Conservation (phyloP, 2,329 filamentous ascomycete species). For the Teratosphaeriaceae sp. region DNA sequence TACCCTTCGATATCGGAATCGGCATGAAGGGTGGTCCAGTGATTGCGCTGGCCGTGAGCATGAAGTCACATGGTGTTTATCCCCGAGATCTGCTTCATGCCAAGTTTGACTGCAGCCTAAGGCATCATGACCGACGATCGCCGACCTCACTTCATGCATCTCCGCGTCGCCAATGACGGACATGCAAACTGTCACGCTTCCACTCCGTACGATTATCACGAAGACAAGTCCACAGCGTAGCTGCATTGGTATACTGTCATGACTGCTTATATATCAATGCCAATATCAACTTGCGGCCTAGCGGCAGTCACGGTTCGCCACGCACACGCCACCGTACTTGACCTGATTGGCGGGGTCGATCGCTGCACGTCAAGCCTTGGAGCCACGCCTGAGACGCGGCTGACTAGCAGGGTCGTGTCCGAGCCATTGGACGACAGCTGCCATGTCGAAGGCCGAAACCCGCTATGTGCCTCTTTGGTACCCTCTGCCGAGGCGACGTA, state of each 20-base stretch:
- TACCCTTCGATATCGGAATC: no score
- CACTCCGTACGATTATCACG: no score
- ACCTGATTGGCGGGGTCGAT: slow-evolving; percentile 1
- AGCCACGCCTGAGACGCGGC: not conserved
- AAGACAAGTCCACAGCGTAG: no score
- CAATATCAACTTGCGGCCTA: no score
- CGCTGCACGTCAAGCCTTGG: not conserved
- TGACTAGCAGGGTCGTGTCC: not conserved
- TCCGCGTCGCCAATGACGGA: not conserved
- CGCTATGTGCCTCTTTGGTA: not conserved
- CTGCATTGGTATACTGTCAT: no score
- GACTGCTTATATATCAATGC: no score
- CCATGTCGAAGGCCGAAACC: not conserved
- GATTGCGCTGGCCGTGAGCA: no score
- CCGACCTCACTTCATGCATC: not conserved
- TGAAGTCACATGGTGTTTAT: no score
- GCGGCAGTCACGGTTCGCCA: not conserved
- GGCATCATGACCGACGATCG: not conserved
- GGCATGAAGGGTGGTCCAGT: no score
- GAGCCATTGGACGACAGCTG: not conserved
- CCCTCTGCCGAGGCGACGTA: no score
- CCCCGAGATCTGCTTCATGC: no score
- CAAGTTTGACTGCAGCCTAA: not conserved
- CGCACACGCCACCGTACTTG: not conserved
- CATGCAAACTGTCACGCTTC: no score